Base-by-base conservation (phyloP, 257 asterid genomes). In the Ehretia macrophylla region DNA sequence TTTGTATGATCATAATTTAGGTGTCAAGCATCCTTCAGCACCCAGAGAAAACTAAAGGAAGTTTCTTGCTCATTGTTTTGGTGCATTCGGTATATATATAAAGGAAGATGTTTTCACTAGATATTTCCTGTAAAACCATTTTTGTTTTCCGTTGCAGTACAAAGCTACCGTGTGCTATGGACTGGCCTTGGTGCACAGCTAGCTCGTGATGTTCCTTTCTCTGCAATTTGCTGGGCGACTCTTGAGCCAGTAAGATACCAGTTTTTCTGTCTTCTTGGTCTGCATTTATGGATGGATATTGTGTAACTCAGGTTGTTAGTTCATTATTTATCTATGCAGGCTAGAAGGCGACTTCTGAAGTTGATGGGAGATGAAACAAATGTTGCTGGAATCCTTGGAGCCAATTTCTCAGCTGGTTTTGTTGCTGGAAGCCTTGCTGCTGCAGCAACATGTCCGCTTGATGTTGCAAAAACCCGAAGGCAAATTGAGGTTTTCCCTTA, bases 141-240 rank as follows among this genome's bases (percentile, higher is more conserved):
- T 17, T 68, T n/a, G n/a, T 32, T 11, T 47, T 55, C 66, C 72
- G 68, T 55, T 82, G 65, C 87, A 93, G 99, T 76, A 63, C 88
- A 79, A 64, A 89, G 72, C 77, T 93, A 77, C 64, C 97, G 99
- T 50, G 77, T 56, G 39, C 70, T 93, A 64, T 93, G 96, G 96
- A 89, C 96, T 20, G 99, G 99, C 65, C 84, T 93, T 50, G 94
- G 99, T 63, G 87, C 99, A 58, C 99, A 93, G 71, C 96, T 93
- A 68, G 95, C 99, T 67, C 96, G 99, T 14, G 99, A 93, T 68
- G 97, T 93, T 66, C 99, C 99, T 66, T 93, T 78, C 76, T 93
- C 99, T 56, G 97, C 99, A 44, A 87, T 93, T 51, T 90, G 97
- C 70, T 93, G 99, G 99, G 78, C 99, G 35, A 81, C 90, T 58